phyloP scores from a whole-genome alignment of 2,329 filamentous ascomycete genomes.

The Nemania serpens region DNA sequence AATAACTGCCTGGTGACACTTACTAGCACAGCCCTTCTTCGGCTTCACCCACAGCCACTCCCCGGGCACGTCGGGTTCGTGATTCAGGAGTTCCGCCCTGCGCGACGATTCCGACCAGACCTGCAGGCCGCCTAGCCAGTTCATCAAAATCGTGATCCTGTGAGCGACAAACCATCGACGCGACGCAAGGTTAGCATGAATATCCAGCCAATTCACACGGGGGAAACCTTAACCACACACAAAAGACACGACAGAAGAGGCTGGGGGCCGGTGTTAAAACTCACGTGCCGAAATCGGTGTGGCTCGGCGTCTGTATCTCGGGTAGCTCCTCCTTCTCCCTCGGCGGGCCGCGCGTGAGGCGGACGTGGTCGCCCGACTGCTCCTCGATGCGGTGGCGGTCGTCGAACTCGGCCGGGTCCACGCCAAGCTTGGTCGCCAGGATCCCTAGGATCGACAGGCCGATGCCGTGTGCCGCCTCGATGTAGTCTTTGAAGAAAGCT shows the following conservation, averaged over 20 bases:
- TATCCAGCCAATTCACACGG: too few relatives aligned
- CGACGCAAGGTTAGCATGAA: too few relatives aligned
- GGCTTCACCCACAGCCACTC: conserved; percentile 46
- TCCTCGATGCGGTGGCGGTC: conserved; percentile 39
- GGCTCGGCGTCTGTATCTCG: conserved; percentile 41
- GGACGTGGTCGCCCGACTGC: conserved; percentile 41
- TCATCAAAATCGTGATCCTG: conserved; percentile 47
- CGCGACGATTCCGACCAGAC: conserved; percentile 42
- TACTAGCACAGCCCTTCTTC: conserved; percentile 41
- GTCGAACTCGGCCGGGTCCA: conserved; percentile 35
- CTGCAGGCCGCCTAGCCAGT: conserved; percentile 47
- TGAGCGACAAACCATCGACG: too few relatives aligned
- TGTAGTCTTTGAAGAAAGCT: conserved; percentile 37
- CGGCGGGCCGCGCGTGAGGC: conserved; percentile 40
- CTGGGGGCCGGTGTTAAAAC: conserved; percentile 8
- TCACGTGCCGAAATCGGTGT: conserved; percentile 46
- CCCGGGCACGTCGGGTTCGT: conserved; percentile 37
- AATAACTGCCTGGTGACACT: background rate
- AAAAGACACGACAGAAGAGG: too few relatives aligned
- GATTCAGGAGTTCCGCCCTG: conserved; percentile 32
- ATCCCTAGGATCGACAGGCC: conserved; percentile 38
- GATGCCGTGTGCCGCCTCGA: conserved; percentile 36
- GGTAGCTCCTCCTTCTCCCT: conserved; percentile 39
- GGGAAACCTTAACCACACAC: too few relatives aligned
- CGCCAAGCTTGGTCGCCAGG: conserved; percentile 37